phyloP scores from a whole-genome alignment of 768 basidiomycete genomes.

The Lactarius evosmus region DNA sequence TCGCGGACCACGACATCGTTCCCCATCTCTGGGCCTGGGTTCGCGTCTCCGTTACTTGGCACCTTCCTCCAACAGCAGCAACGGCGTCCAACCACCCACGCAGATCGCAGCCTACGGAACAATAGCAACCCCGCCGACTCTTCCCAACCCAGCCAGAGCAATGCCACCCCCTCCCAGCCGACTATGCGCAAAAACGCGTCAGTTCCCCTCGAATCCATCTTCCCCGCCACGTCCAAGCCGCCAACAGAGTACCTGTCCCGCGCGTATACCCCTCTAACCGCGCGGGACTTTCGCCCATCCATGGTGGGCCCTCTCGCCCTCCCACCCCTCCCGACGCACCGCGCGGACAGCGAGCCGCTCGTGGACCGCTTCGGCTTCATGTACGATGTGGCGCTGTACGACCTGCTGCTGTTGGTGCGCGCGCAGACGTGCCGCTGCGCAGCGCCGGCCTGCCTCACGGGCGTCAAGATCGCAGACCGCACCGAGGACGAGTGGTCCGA shows the following conservation, averaged over 20 bases:
- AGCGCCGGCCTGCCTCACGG: conserved; percentile 82
- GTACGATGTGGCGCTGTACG: conserved; percentile 81
- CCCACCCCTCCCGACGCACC: conserved; percentile 50
- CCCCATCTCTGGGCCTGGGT: conserved; percentile 35
- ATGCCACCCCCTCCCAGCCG: conserved; percentile 29
- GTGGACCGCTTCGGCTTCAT: conserved; percentile 91
- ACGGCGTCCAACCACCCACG: conserved; percentile 39
- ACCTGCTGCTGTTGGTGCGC: conserved; percentile 69
- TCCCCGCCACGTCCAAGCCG: conserved; percentile 74
- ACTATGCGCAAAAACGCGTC: conserved; percentile 36
- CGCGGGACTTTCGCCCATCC: conserved; percentile 70
- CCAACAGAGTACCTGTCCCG: conserved; percentile 81
- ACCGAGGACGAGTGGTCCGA: conserved; percentile 78
- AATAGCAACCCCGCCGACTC: conserved; percentile 12
- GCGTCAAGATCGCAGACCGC: conserved; percentile 82
- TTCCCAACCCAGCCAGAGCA: conserved; percentile 15
- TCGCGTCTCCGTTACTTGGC: conserved; percentile 59
- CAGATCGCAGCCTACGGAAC: conserved; percentile 28
- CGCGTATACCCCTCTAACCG: conserved; percentile 67
- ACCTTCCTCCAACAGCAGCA: conserved; percentile 54
- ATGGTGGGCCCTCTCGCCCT: conserved; percentile 60
- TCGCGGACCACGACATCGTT: conserved; percentile 45
- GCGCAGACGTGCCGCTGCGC: conserved; percentile 69
- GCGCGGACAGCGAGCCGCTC: conserved; percentile 54
- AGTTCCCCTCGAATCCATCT: conserved; percentile 79